Evolutionary conservation across 495 filamentous ascomycete genomes (phyloP), one percentile per base, ranked within the genome.

Genomic region (Haplographium delicatum): DNA sequence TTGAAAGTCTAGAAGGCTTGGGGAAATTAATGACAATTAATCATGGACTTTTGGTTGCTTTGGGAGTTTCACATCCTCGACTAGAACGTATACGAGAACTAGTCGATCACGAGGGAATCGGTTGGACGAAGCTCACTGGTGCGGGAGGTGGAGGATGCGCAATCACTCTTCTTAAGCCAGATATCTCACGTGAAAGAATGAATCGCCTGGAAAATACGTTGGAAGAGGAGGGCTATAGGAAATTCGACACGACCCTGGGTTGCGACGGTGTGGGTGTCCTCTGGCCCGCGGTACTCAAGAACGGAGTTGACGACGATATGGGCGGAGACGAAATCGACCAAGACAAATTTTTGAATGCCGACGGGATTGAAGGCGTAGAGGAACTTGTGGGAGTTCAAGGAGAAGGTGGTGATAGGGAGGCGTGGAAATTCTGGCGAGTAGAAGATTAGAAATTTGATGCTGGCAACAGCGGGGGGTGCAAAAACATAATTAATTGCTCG

Each of bases 121-220:
- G 93, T 26, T 96, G 89, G 89, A 94, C 93, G 4, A 98, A 98
- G 63, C 76, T 98, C 40, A 98, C 93, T 1, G 93, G 93, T 48
- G 93, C 91, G 5, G 93, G 93, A 10, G 93, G 91, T 4, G 93
- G 93, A 31, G 93, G 93, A 1, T 96, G 93, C 65, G 89, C 90
- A 1, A 96, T 98, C 58, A 93, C 91, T 3, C 68, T 98, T 4
- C 72, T 97, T 31, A 86, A 83, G 50, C 88, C 89, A 0, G 67
- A 53, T 22, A 65, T 74, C 5, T 50, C 71, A 1, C 33, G 53
- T 25, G 70, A 79, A 38, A 78, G 68, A 47, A 56, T 88, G 40
- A 62, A 73, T 19, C 65, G 72, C 2, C 72, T 98, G 18, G 79
- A 91, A 60, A 47, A 64, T 4, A 78, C 83, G 54, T 74, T 98